Evolutionary conservation across 495 filamentous ascomycete genomes (phyloP).

Genomic region (Tetracladium setigerum): DNA sequence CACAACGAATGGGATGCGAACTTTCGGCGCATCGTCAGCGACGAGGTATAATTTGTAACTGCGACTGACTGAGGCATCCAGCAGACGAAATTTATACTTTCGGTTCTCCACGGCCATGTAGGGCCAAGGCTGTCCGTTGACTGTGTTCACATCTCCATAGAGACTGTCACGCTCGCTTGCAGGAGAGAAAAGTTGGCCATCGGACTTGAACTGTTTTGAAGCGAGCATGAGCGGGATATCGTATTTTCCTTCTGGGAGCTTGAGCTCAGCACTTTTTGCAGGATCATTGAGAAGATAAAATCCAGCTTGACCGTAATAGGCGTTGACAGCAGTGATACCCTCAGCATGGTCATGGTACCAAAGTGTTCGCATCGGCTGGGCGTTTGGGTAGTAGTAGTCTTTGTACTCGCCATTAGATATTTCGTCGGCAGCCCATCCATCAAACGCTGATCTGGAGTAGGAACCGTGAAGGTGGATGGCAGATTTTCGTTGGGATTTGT

Average conservation of each 20-base stretch:
- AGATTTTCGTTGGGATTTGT: conserved; percentile 4
- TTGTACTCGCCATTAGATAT: conserved; percentile 42
- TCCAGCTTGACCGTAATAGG: conserved; percentile 47
- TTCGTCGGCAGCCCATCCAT: conserved; percentile 50
- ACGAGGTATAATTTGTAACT: conserved; percentile 39
- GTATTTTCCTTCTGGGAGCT: conserved; percentile 38
- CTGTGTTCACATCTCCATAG: conserved; percentile 49
- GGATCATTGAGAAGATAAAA: conserved; percentile 24
- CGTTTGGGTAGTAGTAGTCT: conserved; percentile 55
- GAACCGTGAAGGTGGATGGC: conserved; percentile 48
- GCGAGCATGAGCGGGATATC: conserved; percentile 45
- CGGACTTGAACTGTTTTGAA: conserved; percentile 40
- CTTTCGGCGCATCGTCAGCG: background rate
- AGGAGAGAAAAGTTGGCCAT: conserved; percentile 38
- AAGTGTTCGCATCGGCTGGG: conserved; percentile 37
- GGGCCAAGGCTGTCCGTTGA: conserved; percentile 52
- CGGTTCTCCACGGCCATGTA: conserved; percentile 44
- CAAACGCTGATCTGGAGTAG: conserved; percentile 34
- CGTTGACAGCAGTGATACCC: conserved; percentile 39
- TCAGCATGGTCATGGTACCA: conserved; percentile 54
- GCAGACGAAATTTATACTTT: conserved; percentile 48
- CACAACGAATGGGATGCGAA: conserved; percentile 33
- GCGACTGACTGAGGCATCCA: conserved; percentile 40
- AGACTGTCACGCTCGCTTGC: conserved; percentile 31
- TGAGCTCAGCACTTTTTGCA: conserved; percentile 32